Evolutionary conservation across 2,329 filamentous ascomycete genomes (phyloP).

Genomic region (Aspergillus ochraceus): DNA sequence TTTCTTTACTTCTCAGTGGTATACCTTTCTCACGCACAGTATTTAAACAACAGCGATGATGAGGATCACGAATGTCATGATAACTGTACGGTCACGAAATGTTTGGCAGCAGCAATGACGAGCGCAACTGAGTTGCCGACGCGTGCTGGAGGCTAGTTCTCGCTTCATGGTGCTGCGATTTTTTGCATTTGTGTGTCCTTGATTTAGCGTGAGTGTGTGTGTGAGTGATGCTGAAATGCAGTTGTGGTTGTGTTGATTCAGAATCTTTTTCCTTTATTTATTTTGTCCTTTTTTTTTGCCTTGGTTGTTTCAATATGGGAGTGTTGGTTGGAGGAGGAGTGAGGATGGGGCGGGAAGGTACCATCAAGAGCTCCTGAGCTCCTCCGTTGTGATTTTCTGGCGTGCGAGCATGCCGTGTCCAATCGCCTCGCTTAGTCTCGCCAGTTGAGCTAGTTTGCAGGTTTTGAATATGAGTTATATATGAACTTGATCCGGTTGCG

Average conservation of each 20-base stretch:
- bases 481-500: neutral
- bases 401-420: neutral
- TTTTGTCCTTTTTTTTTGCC: neutral
- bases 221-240: slow-evolving; percentile 4
- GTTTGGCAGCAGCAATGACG: slow-evolving; percentile 22
- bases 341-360: neutral
- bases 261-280: slow-evolving; percentile 6
- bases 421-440: slow-evolving; percentile 1
- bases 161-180: slow-evolving; percentile 18
- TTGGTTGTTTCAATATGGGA: slow-evolving; percentile 7
- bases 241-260: slow-evolving; percentile 9
- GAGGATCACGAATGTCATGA: slow-evolving; percentile 45
- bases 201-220: slow-evolving; percentile 17
- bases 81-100: slow-evolving; percentile 37
- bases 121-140: slow-evolving; percentile 25
- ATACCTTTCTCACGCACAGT: slow-evolving; percentile 39
- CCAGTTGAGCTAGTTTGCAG: neutral
- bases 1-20: slow-evolving; percentile 34
- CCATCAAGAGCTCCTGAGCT: neutral
- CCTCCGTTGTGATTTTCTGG: neutral
- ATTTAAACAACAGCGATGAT: slow-evolving; percentile 37
- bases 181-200: slow-evolving; percentile 19
- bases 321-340: slow-evolving; percentile 15
- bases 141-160: slow-evolving; percentile 24
- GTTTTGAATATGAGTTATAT: slow-evolving; percentile 1